These are phyloP conservation scores for Russula earlei DNA, from an alignment of 768 basidiomycete species.

Conservation along the genomic window DNA sequence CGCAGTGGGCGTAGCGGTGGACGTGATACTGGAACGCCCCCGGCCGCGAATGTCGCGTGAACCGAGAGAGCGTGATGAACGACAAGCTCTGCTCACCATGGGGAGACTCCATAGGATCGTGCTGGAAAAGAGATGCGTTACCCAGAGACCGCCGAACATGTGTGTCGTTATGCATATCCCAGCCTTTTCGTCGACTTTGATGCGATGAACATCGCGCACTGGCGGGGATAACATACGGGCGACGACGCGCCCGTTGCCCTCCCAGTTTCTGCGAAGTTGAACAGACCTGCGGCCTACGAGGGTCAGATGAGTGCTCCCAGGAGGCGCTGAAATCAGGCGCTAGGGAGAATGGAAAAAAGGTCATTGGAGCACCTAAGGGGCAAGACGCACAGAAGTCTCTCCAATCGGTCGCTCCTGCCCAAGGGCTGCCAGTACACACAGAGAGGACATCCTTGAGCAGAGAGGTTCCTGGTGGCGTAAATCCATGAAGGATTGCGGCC, in stretches of 20 bases:
- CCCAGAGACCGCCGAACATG: slow-evolving; percentile 44
- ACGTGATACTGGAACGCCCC: slow-evolving; percentile 37
- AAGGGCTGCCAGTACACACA: slow-evolving; percentile 28
- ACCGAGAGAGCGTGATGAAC: not conserved
- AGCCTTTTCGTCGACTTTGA: slow-evolving; percentile 62
- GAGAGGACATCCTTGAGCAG: slow-evolving; percentile 27
- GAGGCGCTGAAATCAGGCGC: not conserved
- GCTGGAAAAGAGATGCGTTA: slow-evolving; percentile 44
- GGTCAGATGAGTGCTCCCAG: not conserved
- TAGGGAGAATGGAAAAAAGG: not conserved
- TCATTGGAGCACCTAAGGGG: not conserved
- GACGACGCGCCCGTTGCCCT: slow-evolving; percentile 38
- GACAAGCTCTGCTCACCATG: slow-evolving; percentile 30
- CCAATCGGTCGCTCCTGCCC: slow-evolving; percentile 40
- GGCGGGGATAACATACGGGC: slow-evolving; percentile 29
- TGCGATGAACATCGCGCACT: slow-evolving; percentile 47
- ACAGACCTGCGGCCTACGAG: slow-evolving; percentile 38
- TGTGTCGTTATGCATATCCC: slow-evolving; percentile 54
- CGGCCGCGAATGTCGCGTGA: not conserved
- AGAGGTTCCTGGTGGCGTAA: slow-evolving; percentile 26
- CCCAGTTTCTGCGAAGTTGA: slow-evolving; percentile 44
- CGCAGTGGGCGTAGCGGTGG: slow-evolving; percentile 53
- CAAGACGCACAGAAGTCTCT: slow-evolving; percentile 46
- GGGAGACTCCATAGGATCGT: slow-evolving; percentile 55
- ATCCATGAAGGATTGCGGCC: slow-evolving; percentile 45